phyloP scores from a whole-genome alignment of 805 yeast genomes.

The Ogataea dorogensis region DNA sequence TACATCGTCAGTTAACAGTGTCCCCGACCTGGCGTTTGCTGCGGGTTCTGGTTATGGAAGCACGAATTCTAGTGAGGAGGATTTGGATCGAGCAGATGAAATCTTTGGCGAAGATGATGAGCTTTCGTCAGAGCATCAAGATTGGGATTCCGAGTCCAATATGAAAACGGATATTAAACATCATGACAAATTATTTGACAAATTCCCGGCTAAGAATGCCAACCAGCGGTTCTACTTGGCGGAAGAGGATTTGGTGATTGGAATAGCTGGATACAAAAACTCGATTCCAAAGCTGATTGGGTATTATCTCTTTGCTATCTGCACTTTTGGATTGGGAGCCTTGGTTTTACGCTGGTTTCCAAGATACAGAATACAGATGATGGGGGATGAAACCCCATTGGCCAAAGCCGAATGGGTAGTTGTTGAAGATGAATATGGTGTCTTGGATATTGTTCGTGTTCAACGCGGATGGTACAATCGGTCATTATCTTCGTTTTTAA shows the following conservation, averaged over 20 bases:
- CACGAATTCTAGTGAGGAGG: slow-evolving; percentile 21
- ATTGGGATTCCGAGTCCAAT: slow-evolving; percentile 14
- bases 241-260: slow-evolving; percentile 92
- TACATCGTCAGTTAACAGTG: slow-evolving; percentile 4
- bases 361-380: slow-evolving; percentile 59
- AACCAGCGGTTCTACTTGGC: slow-evolving; percentile 88
- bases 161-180: slow-evolving; percentile 27
- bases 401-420: slow-evolving; percentile 92
- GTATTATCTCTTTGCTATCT: slow-evolving; percentile 54
- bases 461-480: slow-evolving; percentile 63
- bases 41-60: slow-evolving; percentile 16
- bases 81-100: slow-evolving; percentile 14
- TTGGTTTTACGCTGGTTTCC: slow-evolving; percentile 86
- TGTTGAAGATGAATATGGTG: slow-evolving; percentile 92
- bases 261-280: slow-evolving; percentile 84
- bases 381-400: slow-evolving; percentile 65
- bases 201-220: slow-evolving; percentile 40
- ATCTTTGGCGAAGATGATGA: slow-evolving; percentile 23
- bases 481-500: slow-evolving; percentile 66
- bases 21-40: slow-evolving; percentile 1
- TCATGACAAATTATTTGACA: slow-evolving; percentile 46
- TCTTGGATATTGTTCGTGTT: slow-evolving; percentile 60
- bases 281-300: slow-evolving; percentile 43
- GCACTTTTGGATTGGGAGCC: slow-evolving; percentile 71
- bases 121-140: slow-evolving; percentile 14